Conservation (phyloP, 805 yeast species). For the Candida jianshihensis region DNA sequence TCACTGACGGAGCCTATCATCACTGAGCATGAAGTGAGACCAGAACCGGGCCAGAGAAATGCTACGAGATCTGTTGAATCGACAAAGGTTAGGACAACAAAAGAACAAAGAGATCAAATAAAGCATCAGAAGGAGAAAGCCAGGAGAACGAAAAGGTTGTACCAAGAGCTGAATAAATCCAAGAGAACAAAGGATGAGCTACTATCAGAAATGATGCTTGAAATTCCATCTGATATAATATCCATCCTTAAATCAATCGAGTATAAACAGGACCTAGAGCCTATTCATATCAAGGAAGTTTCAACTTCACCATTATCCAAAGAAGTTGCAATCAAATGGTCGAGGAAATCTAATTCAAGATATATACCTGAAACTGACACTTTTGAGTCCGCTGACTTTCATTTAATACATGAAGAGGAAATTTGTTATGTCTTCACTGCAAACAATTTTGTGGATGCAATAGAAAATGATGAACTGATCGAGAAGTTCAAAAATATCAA, state of each 20-base stretch:
- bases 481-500: constrained; percentile 18
- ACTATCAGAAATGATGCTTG: constrained; percentile 41
- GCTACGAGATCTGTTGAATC: neutral
- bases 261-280: constrained; percentile 8
- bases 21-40: neutral
- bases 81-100: neutral
- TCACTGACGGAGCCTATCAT: neutral
- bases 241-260: constrained; percentile 24
- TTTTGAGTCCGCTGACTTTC: constrained; percentile 45
- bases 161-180: constrained; percentile 30
- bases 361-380: constrained; percentile 43
- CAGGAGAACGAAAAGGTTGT: constrained; percentile 9
- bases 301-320: constrained; percentile 25
- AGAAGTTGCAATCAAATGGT: constrained; percentile 37
- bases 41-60: too few relatives aligned
- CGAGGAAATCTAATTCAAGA: constrained; percentile 38
- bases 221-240: constrained; percentile 29
- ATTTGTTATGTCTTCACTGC: constrained; percentile 41
- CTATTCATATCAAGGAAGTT: constrained; percentile 23
- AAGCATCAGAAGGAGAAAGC: constrained; percentile 7
- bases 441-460: constrained; percentile 32
- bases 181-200: constrained; percentile 43
- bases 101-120: constrained; percentile 4
- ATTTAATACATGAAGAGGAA: constrained; percentile 35
- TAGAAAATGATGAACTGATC: constrained; percentile 22